Evolutionary conservation across 768 basidiomycete species (phyloP).

Genomic region (Leccinum sublutescens): DNA sequence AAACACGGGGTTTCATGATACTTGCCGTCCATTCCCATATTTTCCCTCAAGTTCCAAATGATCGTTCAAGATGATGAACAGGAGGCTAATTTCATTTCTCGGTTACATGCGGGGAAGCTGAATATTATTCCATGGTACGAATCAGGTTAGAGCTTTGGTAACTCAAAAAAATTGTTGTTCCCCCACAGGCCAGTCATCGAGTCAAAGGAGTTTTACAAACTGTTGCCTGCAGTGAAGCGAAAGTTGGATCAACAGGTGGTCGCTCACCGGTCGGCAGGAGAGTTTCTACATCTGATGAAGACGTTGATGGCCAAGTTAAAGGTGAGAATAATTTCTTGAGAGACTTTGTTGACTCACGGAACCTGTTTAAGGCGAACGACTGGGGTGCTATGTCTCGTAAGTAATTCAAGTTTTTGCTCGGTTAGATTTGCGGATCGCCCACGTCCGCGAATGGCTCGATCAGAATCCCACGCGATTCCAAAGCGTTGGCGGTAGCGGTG

Average conservation of each 20-base stretch:
- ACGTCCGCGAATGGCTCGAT: conserved; percentile 52
- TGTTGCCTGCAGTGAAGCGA: conserved; percentile 49
- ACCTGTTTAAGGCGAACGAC: conserved; percentile 48
- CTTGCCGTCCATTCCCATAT: conserved; percentile 32
- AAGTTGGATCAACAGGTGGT: conserved; percentile 46
- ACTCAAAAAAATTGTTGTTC: not conserved
- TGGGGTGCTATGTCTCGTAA: conserved; percentile 64
- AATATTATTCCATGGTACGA: conserved; percentile 57
- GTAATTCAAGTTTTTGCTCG: not conserved
- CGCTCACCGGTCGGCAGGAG: conserved; percentile 50
- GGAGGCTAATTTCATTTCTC: conserved; percentile 59
- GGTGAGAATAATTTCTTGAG: conserved; percentile 29
- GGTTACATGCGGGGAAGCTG: conserved; percentile 52
- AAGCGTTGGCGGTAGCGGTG: not conserved
- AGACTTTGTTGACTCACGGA: not conserved
- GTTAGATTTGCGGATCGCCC: conserved; percentile 40
- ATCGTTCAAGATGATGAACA: conserved; percentile 60
- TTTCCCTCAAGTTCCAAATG: conserved; percentile 54
- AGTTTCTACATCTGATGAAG: conserved; percentile 57
- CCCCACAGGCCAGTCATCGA: conserved; percentile 53
- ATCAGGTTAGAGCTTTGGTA: not conserved
- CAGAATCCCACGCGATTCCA: conserved; percentile 50
- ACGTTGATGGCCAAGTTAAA: conserved; percentile 68
- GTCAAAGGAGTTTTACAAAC: conserved; percentile 54
- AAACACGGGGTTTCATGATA: not conserved